These are phyloP conservation scores for Pichia sp. DNA, from an alignment of 1,139 yeast species.

Conservation along the genomic window DNA sequence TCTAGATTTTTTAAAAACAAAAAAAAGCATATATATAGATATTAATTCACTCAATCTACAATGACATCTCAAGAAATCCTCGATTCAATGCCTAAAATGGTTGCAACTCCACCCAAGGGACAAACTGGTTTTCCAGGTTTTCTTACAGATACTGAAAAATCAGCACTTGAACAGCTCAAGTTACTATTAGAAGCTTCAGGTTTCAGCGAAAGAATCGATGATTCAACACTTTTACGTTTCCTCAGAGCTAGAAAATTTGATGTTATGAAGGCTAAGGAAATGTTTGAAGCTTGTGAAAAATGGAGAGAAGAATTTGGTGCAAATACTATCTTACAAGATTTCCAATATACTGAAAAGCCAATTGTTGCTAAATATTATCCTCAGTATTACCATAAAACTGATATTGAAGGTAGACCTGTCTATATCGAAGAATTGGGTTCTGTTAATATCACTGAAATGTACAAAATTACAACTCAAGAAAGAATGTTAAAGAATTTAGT, in stretches of 20 bases:
- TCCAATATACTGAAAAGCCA: conserved; percentile 86
- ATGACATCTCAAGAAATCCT: conserved; percentile 23
- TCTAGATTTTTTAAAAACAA: too few species aligned
- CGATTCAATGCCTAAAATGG: conserved; percentile 33
- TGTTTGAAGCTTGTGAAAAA: conserved; percentile 82
- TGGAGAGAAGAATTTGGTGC: conserved; percentile 89
- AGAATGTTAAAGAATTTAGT: conserved; percentile 93
- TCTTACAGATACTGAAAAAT: conserved; percentile 62
- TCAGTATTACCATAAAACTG: conserved; percentile 95
- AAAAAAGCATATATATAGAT: too few species aligned
- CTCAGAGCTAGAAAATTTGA: conserved; percentile 95
- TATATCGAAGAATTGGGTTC: conserved; percentile 90
- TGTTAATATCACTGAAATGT: conserved; percentile 85
- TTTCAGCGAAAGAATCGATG: conserved; percentile 71
- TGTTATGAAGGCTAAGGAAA: conserved; percentile 64
- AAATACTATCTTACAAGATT: conserved; percentile 78
- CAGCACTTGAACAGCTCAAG: conserved; percentile 52
- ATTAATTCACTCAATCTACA: too few species aligned
- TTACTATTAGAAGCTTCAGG: conserved; percentile 56
- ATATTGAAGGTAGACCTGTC: conserved; percentile 93
- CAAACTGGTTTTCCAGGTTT: conserved; percentile 79
- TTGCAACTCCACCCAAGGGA: conserved; percentile 51
- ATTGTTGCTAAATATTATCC: conserved; percentile 87
- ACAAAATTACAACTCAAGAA: conserved; percentile 89
- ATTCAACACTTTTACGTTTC: conserved; percentile 78